Evolutionary conservation across 176 grass and related monocot genomes (phyloP).

Genomic region (Miscanthus lutarioriparius): DNA sequence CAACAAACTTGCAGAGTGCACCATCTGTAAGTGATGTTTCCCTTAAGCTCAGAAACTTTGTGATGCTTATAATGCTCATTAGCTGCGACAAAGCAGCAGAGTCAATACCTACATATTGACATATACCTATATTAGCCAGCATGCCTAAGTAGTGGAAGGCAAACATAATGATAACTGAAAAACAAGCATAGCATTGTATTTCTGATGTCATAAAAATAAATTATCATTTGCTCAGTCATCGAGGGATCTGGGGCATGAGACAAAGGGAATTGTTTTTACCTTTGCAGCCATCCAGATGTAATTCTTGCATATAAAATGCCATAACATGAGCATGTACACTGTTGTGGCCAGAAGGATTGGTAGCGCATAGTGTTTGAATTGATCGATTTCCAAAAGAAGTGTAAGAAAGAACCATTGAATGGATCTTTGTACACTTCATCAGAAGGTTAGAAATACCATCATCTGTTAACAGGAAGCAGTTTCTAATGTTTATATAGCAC

Average conservation of each 20-base stretch:
- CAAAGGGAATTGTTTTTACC: conserved; percentile 33
- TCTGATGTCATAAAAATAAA: background rate
- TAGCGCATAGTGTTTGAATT: conserved; percentile 40
- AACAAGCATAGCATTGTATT: background rate
- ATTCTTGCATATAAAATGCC: conserved; percentile 51
- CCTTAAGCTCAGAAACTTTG: conserved; percentile 58
- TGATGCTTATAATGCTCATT: conserved; percentile 37
- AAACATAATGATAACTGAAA: background rate
- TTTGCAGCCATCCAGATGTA: conserved; percentile 61
- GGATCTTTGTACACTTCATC: conserved; percentile 50
- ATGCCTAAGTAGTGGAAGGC: background rate
- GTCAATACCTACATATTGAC: conserved; percentile 36
- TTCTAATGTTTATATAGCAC: conserved; percentile 71
- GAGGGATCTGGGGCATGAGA: background rate
- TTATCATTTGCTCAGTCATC: background rate
- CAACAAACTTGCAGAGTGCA: conserved; percentile 51
- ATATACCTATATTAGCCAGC: conserved; percentile 27
- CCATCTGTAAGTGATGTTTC: conserved; percentile 62
- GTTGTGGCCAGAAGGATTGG: conserved; percentile 10
- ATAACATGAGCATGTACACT: conserved; percentile 39
- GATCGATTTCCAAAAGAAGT: conserved; percentile 59
- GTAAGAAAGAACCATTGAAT: conserved; percentile 62
- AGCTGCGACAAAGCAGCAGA: conserved; percentile 52
- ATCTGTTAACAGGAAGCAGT: conserved; percentile 60
- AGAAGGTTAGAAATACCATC: conserved; percentile 60